phyloP scores from a whole-genome alignment of 2,329 filamentous ascomycete species.

The Colletotrichum sp. region DNA sequence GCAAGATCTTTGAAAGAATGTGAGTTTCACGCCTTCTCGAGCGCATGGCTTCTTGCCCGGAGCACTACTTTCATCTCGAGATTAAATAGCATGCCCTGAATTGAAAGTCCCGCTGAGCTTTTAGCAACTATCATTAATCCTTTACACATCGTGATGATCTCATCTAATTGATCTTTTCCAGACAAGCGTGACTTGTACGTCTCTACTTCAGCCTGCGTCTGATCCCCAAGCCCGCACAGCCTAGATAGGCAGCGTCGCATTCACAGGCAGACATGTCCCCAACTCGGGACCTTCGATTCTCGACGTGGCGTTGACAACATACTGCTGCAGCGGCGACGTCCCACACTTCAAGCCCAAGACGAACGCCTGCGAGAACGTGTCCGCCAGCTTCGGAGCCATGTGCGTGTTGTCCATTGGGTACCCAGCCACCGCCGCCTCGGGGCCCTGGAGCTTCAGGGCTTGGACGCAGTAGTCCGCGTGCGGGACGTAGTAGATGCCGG shows the following conservation, averaged over 20 bases:
- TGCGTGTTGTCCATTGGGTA: constrained; percentile 69
- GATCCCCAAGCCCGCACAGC: background rate
- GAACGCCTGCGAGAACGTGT: constrained; percentile 60
- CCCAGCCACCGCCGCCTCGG: constrained; percentile 52
- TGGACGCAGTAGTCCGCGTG: constrained; percentile 62
- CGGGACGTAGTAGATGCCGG: constrained; percentile 59
- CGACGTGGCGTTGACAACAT: constrained; percentile 13
- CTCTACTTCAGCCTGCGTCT: background rate
- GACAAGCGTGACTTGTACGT: background rate
- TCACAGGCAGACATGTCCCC: background rate
- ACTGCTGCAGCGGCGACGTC: constrained; percentile 1
- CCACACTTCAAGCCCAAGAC: constrained; percentile 36
- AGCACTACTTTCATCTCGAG: rapidly evolving
- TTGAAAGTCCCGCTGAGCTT: background rate
- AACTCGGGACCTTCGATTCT: background rate
- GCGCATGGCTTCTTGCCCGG: rapidly evolving
- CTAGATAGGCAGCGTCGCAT: constrained; percentile 7
- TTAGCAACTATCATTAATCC: background rate
- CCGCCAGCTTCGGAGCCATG: constrained; percentile 59
- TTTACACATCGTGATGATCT: rapidly evolving
- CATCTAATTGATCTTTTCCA: background rate
- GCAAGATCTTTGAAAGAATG: background rate
- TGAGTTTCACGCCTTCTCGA: background rate
- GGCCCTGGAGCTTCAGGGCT: constrained; percentile 55
- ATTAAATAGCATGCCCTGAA: background rate